These are phyloP conservation scores for Pulchroboletus neoregius DNA, from an alignment of 1,284 basidiomycete genomes.

Conservation along the genomic window DNA sequence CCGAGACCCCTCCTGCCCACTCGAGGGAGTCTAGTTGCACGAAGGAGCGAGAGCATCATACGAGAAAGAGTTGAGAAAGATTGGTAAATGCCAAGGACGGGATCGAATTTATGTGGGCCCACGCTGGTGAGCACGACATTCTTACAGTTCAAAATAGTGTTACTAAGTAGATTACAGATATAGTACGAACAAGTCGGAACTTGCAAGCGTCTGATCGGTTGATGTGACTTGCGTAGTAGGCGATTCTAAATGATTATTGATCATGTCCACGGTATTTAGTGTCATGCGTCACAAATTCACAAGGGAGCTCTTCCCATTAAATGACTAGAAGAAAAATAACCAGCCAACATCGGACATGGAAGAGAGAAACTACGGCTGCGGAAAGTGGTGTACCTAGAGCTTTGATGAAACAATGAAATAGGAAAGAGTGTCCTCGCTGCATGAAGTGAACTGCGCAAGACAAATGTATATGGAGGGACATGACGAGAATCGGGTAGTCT, in stretches of 20 bases:
- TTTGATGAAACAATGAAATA: constrained; percentile 15
- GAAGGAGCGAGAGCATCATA: constrained; percentile 40
- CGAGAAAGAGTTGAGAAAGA: background rate
- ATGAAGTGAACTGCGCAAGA: constrained; percentile 22
- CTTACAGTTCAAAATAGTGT: constrained; percentile 2
- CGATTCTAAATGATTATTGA: constrained; percentile 15
- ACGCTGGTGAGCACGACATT: constrained; percentile 28
- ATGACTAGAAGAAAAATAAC: constrained; percentile 20
- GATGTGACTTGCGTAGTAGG: background rate
- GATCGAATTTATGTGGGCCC: constrained; percentile 1
- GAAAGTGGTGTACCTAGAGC: constrained; percentile 13
- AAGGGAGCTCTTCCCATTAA: constrained; percentile 36
- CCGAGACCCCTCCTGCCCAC: constrained; percentile 43
- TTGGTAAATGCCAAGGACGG: too few species aligned
- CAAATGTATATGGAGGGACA: constrained; percentile 25
- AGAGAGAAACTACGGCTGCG: constrained; percentile 13
- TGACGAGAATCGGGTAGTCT: constrained; percentile 34
- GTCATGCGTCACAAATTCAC: constrained; percentile 24
- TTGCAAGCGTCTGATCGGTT: too few species aligned
- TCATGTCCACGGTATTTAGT: constrained; percentile 15
- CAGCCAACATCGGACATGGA: constrained; percentile 15
- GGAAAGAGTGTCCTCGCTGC: constrained; percentile 16
- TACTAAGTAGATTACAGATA: too few species aligned
- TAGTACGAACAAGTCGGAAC: too few species aligned
- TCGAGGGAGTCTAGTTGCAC: constrained; percentile 24